Evolutionary conservation across 441 rosid species (phyloP), one percentile per base, ranked within the genome.

Genomic region (Breynia disticha): DNA sequence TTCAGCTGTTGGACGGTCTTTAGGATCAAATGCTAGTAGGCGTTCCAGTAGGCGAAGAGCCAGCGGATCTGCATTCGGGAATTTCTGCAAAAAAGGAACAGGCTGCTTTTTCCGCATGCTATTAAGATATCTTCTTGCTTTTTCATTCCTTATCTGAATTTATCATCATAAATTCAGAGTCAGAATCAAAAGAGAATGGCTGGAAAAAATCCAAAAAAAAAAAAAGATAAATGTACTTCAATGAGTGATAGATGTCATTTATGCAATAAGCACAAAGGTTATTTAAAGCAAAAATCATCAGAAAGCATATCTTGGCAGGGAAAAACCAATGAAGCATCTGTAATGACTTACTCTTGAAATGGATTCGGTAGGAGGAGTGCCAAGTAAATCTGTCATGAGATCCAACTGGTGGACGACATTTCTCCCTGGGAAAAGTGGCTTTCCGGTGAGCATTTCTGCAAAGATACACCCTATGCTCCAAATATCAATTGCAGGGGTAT

Each of bases 381-480:
- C 32, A 24, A 24, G 32, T 24, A 24, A 7, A 24, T 24, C 32
- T 2, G 32, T 24, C 32, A 24, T 24, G 32, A 91, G 76, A 51
- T 91, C 97, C 66, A 91, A 77, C 66, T 88, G 83, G 60, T 91
- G 87, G 46, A 78, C 95, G 46, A 91, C 98, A 73, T 87, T 80
- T 75, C 80, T 94, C 46, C 99, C 99, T 32, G 97, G 96, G 62
- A 90, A 94, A 69, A 94, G 73, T 0, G 99, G 94, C 61, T 83
- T 87, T 54, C 97, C 94, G 0, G 86, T 84, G 32, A 89, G 72
- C 78, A 94, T 69, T 75, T 94, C 99, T 2, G 94, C 96, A 72
- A 85, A 94, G 71, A 94, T 94, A 70, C 97, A 94, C 46, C 99
- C 97, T 63, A 94, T 86, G 77, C 97, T 90, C 99, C 99, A 94